These are phyloP conservation scores for Trypanosomatidae sp. DNA, from an alignment of 208 protist genomes.

Conservation along the genomic window DNA sequence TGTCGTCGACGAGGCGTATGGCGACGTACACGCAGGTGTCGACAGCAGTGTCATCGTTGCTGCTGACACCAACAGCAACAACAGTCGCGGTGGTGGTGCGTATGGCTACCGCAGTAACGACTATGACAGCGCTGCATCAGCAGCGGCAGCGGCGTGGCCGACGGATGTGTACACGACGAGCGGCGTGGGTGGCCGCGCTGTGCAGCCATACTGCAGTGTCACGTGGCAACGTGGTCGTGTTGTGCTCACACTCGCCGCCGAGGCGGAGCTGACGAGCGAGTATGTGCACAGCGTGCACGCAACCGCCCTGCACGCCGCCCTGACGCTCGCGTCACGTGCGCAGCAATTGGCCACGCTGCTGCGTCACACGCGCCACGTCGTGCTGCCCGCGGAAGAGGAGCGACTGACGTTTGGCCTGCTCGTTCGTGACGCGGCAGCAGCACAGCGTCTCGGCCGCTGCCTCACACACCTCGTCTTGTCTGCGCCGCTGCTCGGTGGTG, in stretches of 20 bases:
- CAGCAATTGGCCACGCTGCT: conserved; percentile 49
- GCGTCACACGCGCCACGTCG: conserved; percentile 29
- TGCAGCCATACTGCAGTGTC: no score
- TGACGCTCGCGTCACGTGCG: conserved; percentile 28
- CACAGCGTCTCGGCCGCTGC: conserved; percentile 50
- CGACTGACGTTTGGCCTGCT: conserved; percentile 59
- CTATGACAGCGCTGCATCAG: background rate
- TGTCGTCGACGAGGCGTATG: no score
- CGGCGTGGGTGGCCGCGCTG: no score
- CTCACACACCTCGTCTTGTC: conserved; percentile 34
- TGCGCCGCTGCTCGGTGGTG: conserved; percentile 25
- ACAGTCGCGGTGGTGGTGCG: background rate
- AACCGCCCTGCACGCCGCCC: conserved; percentile 17
- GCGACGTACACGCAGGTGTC: background rate
- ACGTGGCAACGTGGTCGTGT: conserved; percentile 31
- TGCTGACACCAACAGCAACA: background rate
- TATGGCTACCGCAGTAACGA: conserved; percentile 1
- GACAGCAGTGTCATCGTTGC: background rate
- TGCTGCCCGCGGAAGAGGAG: conserved; percentile 26
- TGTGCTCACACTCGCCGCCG: conserved; percentile 15
- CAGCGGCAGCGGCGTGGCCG: no score
- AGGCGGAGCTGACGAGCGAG: conserved; percentile 12
- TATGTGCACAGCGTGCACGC: conserved; percentile 36
- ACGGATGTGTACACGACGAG: no score
- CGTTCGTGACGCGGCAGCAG: conserved; percentile 45